Base-by-base conservation (phyloP, 257 asterid genomes). In the Lithospermum erythrorhizon region DNA sequence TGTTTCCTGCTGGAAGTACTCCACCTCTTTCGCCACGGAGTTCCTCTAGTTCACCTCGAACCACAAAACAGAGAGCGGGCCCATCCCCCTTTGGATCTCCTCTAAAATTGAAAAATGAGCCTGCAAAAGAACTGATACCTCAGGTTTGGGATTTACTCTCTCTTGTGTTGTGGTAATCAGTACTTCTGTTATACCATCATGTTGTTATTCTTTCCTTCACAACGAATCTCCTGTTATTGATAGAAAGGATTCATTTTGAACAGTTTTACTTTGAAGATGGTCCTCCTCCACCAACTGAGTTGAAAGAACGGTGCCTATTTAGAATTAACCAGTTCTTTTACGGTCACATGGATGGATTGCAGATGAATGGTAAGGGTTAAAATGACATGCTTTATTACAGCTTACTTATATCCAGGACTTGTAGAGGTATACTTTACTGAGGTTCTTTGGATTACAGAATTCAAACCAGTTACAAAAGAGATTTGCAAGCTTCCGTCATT, bases 11-110 rank as follows among this genome's bases (percentile, higher is more conserved):
- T 58, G 97, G 99, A 49, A 89, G 99, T 77, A 85, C 99, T 8
- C 99, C 99, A 14, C 99, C 99, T 64, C 97, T 89, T 75, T 94
- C 99, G 51, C 99, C 99, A 17, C 87, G 99, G 79, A 89, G 95
- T 70, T 94, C 97, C 32, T 73, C 95, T 30, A 95, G 96, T 64
- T 94, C 99, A 47, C 99, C 99, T 73, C 85, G 99, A 72, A 72
- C 78, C 64, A 67, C 73, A 76, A 94, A 87, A 80, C 99, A 83
- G 21, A 83, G 96, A 82, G 81, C 86, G 27, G 96, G 90, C 57
- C 96, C 86, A 19, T 87, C 97, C 67, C 77, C 83, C 68, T 78
- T 94, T 60, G 81, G 90, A 48, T 94, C 97, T 62, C 93, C 97
- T 72, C 77, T 89, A 74, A 94, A 93, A 77, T 65, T 87, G 63